Percentiles rank a stretch among this genome's conserved stretches.
Evolutionary conservation across 2,329 filamentous ascomycete species (phyloP).

Genomic region (Fusarium nygamai): DNA sequence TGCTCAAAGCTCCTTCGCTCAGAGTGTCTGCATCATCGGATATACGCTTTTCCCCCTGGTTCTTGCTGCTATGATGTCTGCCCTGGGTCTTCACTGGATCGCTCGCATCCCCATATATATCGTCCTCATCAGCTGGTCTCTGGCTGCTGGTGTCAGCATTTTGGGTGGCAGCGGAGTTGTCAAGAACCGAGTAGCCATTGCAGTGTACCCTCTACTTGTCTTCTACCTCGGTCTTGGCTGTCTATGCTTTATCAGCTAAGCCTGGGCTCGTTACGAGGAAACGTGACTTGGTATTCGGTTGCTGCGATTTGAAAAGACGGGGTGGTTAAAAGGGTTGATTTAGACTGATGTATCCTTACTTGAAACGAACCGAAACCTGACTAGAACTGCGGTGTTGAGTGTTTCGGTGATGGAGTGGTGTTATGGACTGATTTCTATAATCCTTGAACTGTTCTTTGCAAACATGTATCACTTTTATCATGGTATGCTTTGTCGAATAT

Average conservation of each 20-base stretch:
- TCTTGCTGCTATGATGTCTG: conserved; percentile 89
- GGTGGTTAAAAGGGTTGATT: conserved; percentile 15
- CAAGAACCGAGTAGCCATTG: conserved; percentile 91
- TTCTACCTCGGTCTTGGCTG: conserved; percentile 95
- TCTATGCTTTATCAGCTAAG: conserved; percentile 94
- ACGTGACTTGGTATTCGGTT: neutral
- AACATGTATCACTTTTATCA: conserved; percentile 9
- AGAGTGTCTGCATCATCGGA: conserved; percentile 97
- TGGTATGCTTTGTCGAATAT: neutral
- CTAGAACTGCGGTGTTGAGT: conserved; percentile 23
- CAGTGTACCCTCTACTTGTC: conserved; percentile 92
- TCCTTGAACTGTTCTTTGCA: neutral
- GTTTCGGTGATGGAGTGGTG: conserved; percentile 10
- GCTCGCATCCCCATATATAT: conserved; percentile 90
- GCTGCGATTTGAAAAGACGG: neutral
- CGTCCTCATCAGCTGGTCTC: conserved; percentile 87
- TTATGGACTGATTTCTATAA: neutral
- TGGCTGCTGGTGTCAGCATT: conserved; percentile 96
- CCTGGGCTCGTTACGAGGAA: neutral
- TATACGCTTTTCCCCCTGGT: conserved; percentile 98
- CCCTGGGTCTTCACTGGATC: conserved; percentile 80
- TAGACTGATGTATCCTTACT: conserved; percentile 32
- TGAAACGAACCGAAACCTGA: conserved; percentile 7
- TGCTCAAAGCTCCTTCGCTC: conserved; percentile 84
- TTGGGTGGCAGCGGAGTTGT: conserved; percentile 94